Percentiles rank a stretch among this genome's conserved stretches.
Evolutionary conservation across 805 yeast species (phyloP).

Genomic region (Scheffersomyces ergatensis): DNA sequence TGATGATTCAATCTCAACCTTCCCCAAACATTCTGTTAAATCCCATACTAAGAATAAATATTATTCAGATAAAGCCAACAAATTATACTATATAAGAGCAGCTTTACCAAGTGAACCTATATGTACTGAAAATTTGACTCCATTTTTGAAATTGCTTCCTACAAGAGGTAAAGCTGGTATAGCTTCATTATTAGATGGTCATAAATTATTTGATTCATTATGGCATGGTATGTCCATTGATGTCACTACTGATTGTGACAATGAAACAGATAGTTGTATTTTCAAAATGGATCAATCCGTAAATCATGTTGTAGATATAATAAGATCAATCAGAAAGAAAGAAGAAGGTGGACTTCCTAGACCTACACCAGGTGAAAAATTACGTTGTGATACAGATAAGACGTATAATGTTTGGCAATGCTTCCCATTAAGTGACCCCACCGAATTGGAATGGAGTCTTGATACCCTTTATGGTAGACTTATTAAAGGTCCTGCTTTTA

Average conservation of each 20-base stretch:
- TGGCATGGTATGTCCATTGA: constrained; percentile 96
- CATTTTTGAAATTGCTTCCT: constrained; percentile 85
- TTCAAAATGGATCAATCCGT: constrained; percentile 63
- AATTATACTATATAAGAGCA: constrained; percentile 66
- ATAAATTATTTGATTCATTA: constrained; percentile 80
- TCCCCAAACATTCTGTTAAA: constrained; percentile 45
- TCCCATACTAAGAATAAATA: constrained; percentile 21
- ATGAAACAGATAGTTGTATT: constrained; percentile 33
- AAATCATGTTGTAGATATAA: constrained; percentile 70
- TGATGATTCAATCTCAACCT: constrained; percentile 74
- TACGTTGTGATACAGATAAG: constrained; percentile 71
- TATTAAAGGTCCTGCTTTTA: constrained; percentile 62
- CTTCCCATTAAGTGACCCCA: constrained; percentile 66
- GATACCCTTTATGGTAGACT: constrained; percentile 67
- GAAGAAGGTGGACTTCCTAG: constrained; percentile 69
- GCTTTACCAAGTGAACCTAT: constrained; percentile 93
- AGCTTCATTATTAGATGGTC: constrained; percentile 83
- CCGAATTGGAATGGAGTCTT: constrained; percentile 49
- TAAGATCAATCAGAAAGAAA: constrained; percentile 60
- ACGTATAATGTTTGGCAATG: constrained; percentile 64
- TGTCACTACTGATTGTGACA: constrained; percentile 54
- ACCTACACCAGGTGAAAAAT: constrained; percentile 67
- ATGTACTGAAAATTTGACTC: constrained; percentile 95
- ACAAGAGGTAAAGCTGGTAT: constrained; percentile 90
- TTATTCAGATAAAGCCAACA: constrained; percentile 26